A percentile compares a stretch with the other conserved stretches of the same genome.
phyloP scores from a whole-genome alignment of 805 yeast species.

The Candida nitratophila region DNA sequence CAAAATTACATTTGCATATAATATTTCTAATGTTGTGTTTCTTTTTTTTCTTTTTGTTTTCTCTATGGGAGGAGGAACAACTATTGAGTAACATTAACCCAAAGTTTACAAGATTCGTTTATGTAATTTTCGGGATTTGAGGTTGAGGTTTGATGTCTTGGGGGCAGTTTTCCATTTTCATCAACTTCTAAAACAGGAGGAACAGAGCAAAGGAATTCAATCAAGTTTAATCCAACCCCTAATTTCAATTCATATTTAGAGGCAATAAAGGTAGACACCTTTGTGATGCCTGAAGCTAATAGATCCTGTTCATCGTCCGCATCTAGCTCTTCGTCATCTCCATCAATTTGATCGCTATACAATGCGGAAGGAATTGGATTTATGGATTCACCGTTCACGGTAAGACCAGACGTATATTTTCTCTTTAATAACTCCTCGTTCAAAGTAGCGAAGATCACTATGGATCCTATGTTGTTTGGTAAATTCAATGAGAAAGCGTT shows the following conservation, averaged over 20 bases:
- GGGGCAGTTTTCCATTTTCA: constrained; percentile 12
- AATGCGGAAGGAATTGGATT: constrained; percentile 36
- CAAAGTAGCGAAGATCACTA: constrained; percentile 37
- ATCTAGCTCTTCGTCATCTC: not conserved
- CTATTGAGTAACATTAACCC: constrained; percentile 32
- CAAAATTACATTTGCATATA: too few species aligned
- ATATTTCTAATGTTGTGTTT: too few species aligned
- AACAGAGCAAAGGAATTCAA: constrained; percentile 32
- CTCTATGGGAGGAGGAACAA: too few species aligned
- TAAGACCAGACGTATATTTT: constrained; percentile 30
- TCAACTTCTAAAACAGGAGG: constrained; percentile 18
- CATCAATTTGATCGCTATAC: constrained; percentile 17
- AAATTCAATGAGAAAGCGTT: constrained; percentile 37
- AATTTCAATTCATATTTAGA: constrained; percentile 39
- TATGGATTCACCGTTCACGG: constrained; percentile 37
- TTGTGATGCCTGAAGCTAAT: not conserved
- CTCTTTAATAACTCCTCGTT: constrained; percentile 32
- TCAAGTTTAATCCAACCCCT: constrained; percentile 38
- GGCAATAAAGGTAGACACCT: constrained; percentile 19
- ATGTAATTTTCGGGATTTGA: constrained; percentile 15
- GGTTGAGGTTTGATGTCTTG: constrained; percentile 10
- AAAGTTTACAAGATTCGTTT: constrained; percentile 28
- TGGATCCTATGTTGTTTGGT: constrained; percentile 39
- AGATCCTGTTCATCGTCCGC: not conserved
- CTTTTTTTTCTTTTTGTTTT: too few species aligned